Conservation (phyloP, 495 filamentous ascomycete species). For the Daldinia childiae region DNA sequence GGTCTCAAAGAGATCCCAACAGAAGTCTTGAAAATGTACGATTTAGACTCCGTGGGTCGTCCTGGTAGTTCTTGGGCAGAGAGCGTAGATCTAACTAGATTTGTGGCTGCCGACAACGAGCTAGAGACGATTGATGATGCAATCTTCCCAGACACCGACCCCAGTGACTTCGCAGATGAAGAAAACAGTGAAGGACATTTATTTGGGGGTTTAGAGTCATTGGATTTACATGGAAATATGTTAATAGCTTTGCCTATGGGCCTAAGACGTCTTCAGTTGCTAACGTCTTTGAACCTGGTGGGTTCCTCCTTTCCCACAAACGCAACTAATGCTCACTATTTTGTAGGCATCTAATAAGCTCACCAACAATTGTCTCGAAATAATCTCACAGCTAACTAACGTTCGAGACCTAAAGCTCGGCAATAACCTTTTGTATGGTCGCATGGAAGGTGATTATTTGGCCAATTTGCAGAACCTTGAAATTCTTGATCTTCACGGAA, state of each 20-base stretch:
- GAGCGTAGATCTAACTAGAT: slow-evolving; percentile 86
- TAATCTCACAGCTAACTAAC: slow-evolving; percentile 72
- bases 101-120: slow-evolving; percentile 94
- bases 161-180: slow-evolving; percentile 66
- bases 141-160: slow-evolving; percentile 78
- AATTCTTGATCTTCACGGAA: slow-evolving; percentile 80
- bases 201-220: slow-evolving; percentile 82
- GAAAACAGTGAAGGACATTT: slow-evolving; percentile 70
- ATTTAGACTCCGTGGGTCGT: slow-evolving; percentile 65
- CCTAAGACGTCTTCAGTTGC: slow-evolving; percentile 71
- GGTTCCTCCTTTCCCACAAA: slow-evolving; percentile 30
- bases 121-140: slow-evolving; percentile 74
- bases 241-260: slow-evolving; percentile 77
- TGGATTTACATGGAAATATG: slow-evolving; percentile 89
- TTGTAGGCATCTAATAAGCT: slow-evolving; percentile 81
- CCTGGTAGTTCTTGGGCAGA: slow-evolving; percentile 82
- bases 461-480: slow-evolving; percentile 73
- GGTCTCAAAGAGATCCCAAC: slow-evolving; percentile 80
- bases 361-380: slow-evolving; percentile 71
- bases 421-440: slow-evolving; percentile 77
- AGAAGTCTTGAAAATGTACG: slow-evolving; percentile 93
- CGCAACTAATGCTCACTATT: slow-evolving; percentile 23
- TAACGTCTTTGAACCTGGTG: slow-evolving; percentile 85
- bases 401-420: slow-evolving; percentile 84
- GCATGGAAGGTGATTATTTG: slow-evolving; percentile 64